Conservation (phyloP, 305 asterid species). For the Andrographis paniculata region DNA sequence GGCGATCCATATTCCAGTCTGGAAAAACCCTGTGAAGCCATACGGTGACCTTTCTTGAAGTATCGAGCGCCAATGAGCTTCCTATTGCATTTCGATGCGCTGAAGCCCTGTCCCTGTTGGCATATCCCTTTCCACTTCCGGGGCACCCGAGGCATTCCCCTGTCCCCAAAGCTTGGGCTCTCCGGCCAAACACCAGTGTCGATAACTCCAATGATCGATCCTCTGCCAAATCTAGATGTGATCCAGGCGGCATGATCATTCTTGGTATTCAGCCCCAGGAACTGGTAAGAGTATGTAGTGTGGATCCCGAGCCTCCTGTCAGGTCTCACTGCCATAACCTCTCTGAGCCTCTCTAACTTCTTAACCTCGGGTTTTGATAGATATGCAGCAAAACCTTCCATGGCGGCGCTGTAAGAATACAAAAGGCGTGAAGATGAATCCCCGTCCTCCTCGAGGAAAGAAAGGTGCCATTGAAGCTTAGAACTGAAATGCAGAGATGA, state of each 20-base stretch:
- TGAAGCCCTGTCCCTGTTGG: conserved; percentile 39
- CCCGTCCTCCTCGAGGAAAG: conserved; percentile 26
- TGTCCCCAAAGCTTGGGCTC: conserved; percentile 51
- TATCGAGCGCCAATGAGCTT: conserved; percentile 78
- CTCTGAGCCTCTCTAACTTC: conserved; percentile 24
- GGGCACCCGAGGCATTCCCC: conserved; percentile 48
- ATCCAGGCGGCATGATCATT: conserved; percentile 48
- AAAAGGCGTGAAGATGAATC: conserved; percentile 46
- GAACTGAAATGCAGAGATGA: conserved; percentile 30
- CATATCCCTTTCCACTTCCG: conserved; percentile 56
- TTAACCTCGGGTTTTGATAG: conserved; percentile 42
- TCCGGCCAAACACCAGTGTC: conserved; percentile 78
- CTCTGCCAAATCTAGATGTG: conserved; percentile 56
- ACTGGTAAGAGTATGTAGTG: conserved; percentile 77
- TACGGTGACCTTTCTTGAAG: conserved; percentile 69
- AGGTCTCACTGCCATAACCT: conserved; percentile 58
- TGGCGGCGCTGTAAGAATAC: conserved; percentile 64
- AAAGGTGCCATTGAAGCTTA: conserved; percentile 69
- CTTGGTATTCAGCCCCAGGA: conserved; percentile 64
- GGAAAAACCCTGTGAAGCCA: conserved; percentile 38
- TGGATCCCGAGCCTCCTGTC: conserved; percentile 55
- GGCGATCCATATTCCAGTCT: conserved; percentile 55
- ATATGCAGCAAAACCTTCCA: conserved; percentile 84
- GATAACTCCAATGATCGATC: conserved; percentile 70
- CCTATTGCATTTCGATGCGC: conserved; percentile 39